Conservation (phyloP, 257 asterid species). For the Solanum peruvianum region DNA sequence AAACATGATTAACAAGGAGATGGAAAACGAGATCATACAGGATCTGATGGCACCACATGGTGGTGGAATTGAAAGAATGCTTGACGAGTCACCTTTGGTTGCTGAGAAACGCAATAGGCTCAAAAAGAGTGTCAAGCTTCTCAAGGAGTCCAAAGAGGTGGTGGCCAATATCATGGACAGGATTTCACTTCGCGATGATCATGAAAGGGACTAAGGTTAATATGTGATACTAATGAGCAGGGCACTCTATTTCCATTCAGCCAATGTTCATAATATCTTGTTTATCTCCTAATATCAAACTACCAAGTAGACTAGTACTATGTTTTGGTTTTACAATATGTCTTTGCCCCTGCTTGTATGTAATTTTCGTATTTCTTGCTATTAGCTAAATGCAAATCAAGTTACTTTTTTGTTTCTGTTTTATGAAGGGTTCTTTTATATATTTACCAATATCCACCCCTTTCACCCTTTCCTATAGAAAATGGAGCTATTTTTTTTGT, state of each 20-base stretch:
- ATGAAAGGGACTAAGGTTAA: background rate
- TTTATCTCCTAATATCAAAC: background rate
- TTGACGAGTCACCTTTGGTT: constrained; percentile 14
- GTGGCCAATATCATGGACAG: background rate
- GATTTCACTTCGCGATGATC: background rate
- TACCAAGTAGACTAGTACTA: background rate
- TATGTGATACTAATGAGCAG: background rate
- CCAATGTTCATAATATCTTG: background rate
- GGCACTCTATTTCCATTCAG: background rate
- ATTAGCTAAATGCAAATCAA: background rate
- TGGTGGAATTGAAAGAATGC: constrained; percentile 8
- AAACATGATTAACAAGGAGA: constrained; percentile 10
- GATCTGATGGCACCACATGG: constrained; percentile 9
- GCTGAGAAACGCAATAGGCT: constrained; percentile 8
- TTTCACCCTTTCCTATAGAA: too few species aligned
- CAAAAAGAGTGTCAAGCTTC: constrained; percentile 2
- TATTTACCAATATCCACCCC: too few species aligned
- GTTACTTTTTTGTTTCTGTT: background rate
- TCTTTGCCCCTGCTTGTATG: background rate
- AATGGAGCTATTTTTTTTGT: too few species aligned
- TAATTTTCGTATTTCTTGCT: background rate
- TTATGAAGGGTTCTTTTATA: too few species aligned
- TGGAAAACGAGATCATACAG: constrained; percentile 13
- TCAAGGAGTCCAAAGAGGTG: constrained; percentile 16
- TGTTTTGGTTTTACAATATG: background rate